phyloP scores from a whole-genome alignment of 2,329 filamentous ascomycete species.

The Penicillium polonicum region DNA sequence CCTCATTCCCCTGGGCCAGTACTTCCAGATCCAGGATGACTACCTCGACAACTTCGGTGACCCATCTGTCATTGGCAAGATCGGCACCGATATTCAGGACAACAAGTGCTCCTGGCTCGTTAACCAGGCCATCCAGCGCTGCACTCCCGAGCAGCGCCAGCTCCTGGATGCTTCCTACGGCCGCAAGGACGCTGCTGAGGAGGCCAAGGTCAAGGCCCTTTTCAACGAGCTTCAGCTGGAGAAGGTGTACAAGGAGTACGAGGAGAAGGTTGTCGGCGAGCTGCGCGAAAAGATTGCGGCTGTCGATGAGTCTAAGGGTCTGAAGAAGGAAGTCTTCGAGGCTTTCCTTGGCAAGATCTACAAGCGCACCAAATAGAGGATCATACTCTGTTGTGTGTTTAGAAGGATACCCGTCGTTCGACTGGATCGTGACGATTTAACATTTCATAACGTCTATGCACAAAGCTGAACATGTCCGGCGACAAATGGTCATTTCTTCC shows the following conservation, averaged over 20 bases:
- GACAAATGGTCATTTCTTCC: not conserved
- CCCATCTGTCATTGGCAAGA: slow-evolving; percentile 92
- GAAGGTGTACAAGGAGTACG: slow-evolving; percentile 80
- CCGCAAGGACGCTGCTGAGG: slow-evolving; percentile 78
- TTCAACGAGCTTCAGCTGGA: slow-evolving; percentile 84
- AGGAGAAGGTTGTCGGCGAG: slow-evolving; percentile 81
- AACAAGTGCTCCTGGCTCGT: slow-evolving; percentile 99
- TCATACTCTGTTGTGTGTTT: slow-evolving; percentile 1
- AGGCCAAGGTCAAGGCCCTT: slow-evolving; percentile 83
- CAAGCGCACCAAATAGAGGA: slow-evolving; percentile 84
- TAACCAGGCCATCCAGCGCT: slow-evolving; percentile 84
- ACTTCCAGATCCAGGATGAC: slow-evolving; percentile 99
- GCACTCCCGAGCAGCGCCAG: slow-evolving; percentile 79
- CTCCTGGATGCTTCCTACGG: slow-evolving; percentile 92
- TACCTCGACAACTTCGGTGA: slow-evolving; percentile 98
- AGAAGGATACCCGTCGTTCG: slow-evolving; percentile 15
- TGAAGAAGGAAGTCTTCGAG: slow-evolving; percentile 89
- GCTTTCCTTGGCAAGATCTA: slow-evolving; percentile 95
- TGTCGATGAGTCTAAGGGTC: slow-evolving; percentile 79
- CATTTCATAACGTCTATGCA: not conserved
- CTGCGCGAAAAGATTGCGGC: slow-evolving; percentile 71
- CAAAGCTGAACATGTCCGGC: not conserved
- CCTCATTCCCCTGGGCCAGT: slow-evolving; percentile 94
- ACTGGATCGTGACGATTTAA: slow-evolving; percentile 7
- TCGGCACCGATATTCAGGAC: slow-evolving; percentile 97